Evolutionary conservation across 768 basidiomycete species (phyloP).

Genomic region (Fistulinella prunicolor): DNA sequence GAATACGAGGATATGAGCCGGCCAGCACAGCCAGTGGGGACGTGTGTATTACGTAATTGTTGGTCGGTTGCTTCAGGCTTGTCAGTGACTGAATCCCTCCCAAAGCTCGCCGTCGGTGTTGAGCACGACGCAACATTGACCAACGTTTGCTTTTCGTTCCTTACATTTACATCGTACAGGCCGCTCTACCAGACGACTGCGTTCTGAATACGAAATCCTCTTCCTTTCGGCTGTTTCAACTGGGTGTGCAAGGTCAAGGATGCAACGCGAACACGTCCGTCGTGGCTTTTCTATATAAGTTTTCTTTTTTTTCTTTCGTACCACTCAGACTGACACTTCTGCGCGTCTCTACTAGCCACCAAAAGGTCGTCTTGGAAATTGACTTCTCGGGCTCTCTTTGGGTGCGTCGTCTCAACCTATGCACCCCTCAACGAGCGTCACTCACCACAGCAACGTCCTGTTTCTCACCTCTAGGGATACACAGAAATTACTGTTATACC

Average conservation of each 20-base stretch:
- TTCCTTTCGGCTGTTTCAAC: slow-evolving; percentile 1
- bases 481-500: slow-evolving; percentile 91
- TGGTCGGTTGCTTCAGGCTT: slow-evolving; percentile 27
- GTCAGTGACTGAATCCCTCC: slow-evolving; percentile 24
- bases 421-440: slow-evolving; percentile 12
- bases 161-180: slow-evolving; percentile 1
- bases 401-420: slow-evolving; percentile 46
- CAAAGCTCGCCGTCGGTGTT: slow-evolving; percentile 17
- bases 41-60: slow-evolving; percentile 29
- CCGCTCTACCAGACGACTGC: neutral
- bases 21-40: too few species aligned
- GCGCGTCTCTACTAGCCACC: slow-evolving; percentile 81
- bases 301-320: slow-evolving; percentile 29
- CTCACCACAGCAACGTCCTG: slow-evolving; percentile 19
- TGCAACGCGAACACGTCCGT: slow-evolving; percentile 75
- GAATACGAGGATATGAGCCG: too few species aligned
- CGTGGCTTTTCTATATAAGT: slow-evolving; percentile 92
- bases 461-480: slow-evolving; percentile 60
- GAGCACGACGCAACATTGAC: slow-evolving; percentile 18
- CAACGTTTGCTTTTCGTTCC: slow-evolving; percentile 2
- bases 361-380: slow-evolving; percentile 92
- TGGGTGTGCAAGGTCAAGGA: slow-evolving; percentile 29
- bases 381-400: slow-evolving; percentile 87
- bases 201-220: neutral
- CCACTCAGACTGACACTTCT: slow-evolving; percentile 42